Base-by-base conservation (phyloP, 2,329 filamentous ascomycete species). In the Claviceps humidiphila region DNA sequence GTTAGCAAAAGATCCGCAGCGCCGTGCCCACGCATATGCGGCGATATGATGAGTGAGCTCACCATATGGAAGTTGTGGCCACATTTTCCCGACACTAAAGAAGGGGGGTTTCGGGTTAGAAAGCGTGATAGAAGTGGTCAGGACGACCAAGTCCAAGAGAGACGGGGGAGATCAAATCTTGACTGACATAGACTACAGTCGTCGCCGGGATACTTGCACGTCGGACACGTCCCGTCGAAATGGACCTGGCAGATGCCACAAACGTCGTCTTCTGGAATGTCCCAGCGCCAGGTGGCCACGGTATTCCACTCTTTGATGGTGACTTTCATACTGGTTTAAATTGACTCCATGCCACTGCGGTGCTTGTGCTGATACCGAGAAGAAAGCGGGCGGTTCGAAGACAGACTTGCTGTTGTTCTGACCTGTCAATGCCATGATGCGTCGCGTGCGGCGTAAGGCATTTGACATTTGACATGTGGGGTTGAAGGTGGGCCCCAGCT, bases 61-160 rank as follows among this genome's bases (percentile, higher is more conserved):
- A 94, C 89, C 87, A 95, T 94, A 69, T 98, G 93, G 65, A 98
- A 98, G 57, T 89, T 95, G 68, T 98, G 93, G 5, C 89, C 91
- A 70, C 93, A 98, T 74, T 91, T 94, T 44, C 93, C 93, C 55
- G 93, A 90, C 58, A 96, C 91, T 96, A 60, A 17, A 47, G n/a
- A 9, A 17, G 16, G 2, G 16, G 7, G n/a, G 13, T 42, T 1
- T 1, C 2, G 13, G 11, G 48, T 50, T 26, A 50, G 48, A 43
- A 44, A 17, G 40, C 17, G 17, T 24, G 46, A 2, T 4, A 17
- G n/a, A 11, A 49, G 24, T 11, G 38, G 17, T 16, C 26, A 49
- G 22, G 47, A 20, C 13, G 46, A 16, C 22, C 30, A 34, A 44
- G 24, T 7, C 22, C 22, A 22, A 14, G 11, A 13, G n/a, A 47